Evolutionary conservation across 805 yeast species (phyloP).

Genomic region (Ogataea pignaliae): DNA sequence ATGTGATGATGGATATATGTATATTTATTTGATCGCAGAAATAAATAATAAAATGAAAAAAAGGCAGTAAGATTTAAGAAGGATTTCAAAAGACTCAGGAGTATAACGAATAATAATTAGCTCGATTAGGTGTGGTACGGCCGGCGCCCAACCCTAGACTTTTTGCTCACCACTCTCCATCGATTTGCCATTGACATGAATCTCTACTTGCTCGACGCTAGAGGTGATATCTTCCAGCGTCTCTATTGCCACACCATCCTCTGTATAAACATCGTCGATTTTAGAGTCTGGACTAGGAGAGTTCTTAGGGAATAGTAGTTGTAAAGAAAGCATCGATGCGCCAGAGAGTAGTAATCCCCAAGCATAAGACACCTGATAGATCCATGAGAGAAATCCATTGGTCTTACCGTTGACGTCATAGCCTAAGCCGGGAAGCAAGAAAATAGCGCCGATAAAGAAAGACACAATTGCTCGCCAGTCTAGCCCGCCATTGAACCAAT

Average conservation of each 20-base stretch:
- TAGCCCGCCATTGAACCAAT: constrained; percentile 50
- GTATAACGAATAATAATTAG: no score
- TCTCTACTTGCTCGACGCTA: background rate
- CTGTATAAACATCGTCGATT: constrained; percentile 16
- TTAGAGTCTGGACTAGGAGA: constrained; percentile 9
- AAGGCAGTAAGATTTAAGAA: no score
- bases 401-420: constrained; percentile 7
- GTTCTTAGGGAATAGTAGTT: constrained; percentile 13
- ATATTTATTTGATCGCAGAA: no score
- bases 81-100: no score
- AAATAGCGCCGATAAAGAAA: constrained; percentile 16
- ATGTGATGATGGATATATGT: no score
- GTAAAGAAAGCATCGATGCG: constrained; percentile 1
- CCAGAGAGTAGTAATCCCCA: constrained; percentile 15
- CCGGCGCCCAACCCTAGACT: no score
- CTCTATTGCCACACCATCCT: constrained; percentile 10
- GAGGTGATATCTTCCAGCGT: background rate
- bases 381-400: constrained; percentile 15
- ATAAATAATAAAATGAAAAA: no score
- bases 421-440: constrained; percentile 24
- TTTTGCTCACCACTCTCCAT: no score
- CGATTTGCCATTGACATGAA: background rate
- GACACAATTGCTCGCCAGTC: constrained; percentile 26
- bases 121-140: no score
- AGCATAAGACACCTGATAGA: constrained; percentile 14